phyloP scores from a whole-genome alignment of 148 eudicot genomes.

The Pouteria glomerata region DNA sequence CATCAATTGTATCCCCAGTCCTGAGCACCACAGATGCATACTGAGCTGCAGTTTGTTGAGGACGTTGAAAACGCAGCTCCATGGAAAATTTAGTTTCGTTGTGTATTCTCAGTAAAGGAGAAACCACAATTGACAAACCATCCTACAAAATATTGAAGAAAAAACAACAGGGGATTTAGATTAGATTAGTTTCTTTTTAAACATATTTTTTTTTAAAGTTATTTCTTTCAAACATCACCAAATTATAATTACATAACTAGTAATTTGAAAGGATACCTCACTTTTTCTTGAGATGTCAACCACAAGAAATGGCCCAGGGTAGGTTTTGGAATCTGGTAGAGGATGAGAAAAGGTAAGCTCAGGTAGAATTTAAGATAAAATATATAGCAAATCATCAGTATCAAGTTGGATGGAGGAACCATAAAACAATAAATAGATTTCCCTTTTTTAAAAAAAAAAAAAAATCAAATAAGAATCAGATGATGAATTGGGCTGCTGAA shows the following conservation, averaged over 20 bases:
- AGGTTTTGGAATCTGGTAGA: slow-evolving; percentile 58
- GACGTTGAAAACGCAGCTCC: slow-evolving; percentile 81
- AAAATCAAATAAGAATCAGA: slow-evolving; percentile 1
- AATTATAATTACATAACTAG: background rate
- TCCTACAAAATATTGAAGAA: slow-evolving; percentile 42
- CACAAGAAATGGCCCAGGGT: slow-evolving; percentile 80
- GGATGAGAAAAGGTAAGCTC: background rate
- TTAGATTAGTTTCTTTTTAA: background rate
- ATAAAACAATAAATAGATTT: background rate
- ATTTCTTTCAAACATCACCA: no score
- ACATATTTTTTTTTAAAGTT: no score
- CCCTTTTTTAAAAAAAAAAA: no score
- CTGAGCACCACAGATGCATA: slow-evolving; percentile 61
- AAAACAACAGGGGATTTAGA: background rate
- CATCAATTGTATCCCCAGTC: slow-evolving; percentile 72
- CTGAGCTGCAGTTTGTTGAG: slow-evolving; percentile 52
- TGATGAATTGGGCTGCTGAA: background rate
- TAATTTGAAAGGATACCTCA: slow-evolving; percentile 47
- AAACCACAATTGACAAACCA: slow-evolving; percentile 60
- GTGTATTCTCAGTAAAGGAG: slow-evolving; percentile 78
- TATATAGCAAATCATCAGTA: background rate
- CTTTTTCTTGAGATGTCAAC: slow-evolving; percentile 59
- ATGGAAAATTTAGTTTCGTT: slow-evolving; percentile 72
- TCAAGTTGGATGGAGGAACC: background rate
- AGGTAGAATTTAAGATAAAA: background rate